Evolutionary conservation across 805 yeast species (phyloP).

Genomic region (Priceomyces castillae): DNA sequence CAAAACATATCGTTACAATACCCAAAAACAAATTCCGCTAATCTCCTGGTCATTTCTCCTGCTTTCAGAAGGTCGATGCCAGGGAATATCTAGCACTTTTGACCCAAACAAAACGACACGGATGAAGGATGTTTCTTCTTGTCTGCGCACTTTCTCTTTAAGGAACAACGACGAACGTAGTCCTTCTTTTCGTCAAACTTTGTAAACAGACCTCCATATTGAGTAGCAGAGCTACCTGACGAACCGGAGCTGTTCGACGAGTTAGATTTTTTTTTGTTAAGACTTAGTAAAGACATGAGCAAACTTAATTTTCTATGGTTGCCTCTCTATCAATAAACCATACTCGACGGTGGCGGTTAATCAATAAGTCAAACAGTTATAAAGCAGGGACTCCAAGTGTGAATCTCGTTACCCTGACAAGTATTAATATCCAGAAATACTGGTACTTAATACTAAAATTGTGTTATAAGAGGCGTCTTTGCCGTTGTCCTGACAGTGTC

Average conservation of each 20-base stretch:
- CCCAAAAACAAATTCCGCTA: slow-evolving; percentile 1
- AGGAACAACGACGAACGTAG: slow-evolving; percentile 39
- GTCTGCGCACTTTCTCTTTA: slow-evolving; percentile 18
- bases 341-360: not conserved
- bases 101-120: slow-evolving; percentile 41
- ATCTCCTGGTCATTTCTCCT: not conserved
- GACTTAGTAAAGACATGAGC: slow-evolving; percentile 16
- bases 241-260: slow-evolving; percentile 17
- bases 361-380: not conserved
- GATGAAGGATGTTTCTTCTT: slow-evolving; percentile 24
- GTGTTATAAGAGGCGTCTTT: not conserved
- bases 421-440: not conserved
- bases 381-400: not conserved
- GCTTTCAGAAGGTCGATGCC: not conserved
- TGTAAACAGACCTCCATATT: slow-evolving; percentile 19
- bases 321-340: slow-evolving; percentile 1
- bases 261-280: slow-evolving; percentile 24
- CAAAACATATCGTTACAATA: slow-evolving; percentile 3
- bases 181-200: slow-evolving; percentile 47
- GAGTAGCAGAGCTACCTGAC: slow-evolving; percentile 5
- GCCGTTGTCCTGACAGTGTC: slow-evolving; percentile 4
- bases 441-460: not conserved
- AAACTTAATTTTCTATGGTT: slow-evolving; percentile 2
- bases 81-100: slow-evolving; percentile 14
- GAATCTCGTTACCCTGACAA: not conserved